phyloP scores from a whole-genome alignment of 345 rosid species.

The Physaria fendleri region DNA sequence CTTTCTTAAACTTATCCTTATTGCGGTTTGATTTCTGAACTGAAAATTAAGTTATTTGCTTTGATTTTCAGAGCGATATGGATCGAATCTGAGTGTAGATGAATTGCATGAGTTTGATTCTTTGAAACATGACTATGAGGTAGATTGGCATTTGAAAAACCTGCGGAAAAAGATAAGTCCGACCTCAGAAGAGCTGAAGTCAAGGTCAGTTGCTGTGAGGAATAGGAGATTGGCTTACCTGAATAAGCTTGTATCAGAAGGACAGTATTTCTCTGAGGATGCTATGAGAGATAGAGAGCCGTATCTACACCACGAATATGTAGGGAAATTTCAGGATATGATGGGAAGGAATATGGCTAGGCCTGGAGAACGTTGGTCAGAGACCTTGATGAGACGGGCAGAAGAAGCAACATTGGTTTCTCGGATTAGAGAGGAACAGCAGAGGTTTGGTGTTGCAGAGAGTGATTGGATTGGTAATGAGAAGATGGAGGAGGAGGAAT shows the following conservation, averaged over 20 bases:
- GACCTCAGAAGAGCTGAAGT: slow-evolving; percentile 53
- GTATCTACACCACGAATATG: slow-evolving; percentile 86
- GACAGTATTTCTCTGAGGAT: slow-evolving; percentile 86
- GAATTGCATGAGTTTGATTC: slow-evolving; percentile 67
- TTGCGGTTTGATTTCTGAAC: not conserved
- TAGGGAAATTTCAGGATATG: slow-evolving; percentile 91
- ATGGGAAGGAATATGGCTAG: slow-evolving; percentile 76
- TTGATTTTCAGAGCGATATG: slow-evolving; percentile 61
- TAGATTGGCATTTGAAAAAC: slow-evolving; percentile 74
- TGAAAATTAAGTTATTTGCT: not conserved
- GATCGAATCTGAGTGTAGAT: slow-evolving; percentile 47
- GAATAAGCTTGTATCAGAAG: slow-evolving; percentile 53
- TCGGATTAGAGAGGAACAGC: slow-evolving; percentile 82
- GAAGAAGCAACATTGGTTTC: slow-evolving; percentile 77
- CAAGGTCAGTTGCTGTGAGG: slow-evolving; percentile 61
- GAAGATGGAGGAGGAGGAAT: slow-evolving; percentile 48
- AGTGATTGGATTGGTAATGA: slow-evolving; percentile 79
- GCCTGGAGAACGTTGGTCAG: slow-evolving; percentile 96
- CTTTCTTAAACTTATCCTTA: not conserved
- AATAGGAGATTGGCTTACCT: slow-evolving; percentile 80
- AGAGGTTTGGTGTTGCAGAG: slow-evolving; percentile 74
- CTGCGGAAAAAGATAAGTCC: slow-evolving; percentile 65
- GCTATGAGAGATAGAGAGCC: slow-evolving; percentile 97
- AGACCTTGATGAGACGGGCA: slow-evolving; percentile 76
- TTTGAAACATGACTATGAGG: slow-evolving; percentile 60